Evolutionary conservation across 768 basidiomycete species (phyloP), one percentile per base, ranked within the genome.

Genomic region (Collybia sordida): DNA sequence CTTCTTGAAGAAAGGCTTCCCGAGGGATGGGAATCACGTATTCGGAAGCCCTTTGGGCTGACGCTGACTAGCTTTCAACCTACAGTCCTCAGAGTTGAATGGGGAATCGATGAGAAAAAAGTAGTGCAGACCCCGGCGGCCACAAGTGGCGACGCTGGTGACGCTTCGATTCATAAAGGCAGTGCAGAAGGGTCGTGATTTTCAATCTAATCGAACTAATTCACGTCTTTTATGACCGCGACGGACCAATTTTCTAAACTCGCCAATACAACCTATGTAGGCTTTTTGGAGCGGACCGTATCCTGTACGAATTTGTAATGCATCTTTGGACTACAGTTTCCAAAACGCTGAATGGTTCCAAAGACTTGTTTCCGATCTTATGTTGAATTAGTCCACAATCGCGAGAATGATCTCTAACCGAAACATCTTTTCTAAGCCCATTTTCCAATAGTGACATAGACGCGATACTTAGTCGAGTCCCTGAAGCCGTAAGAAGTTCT

Each of bases 1-100:
- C 64, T 92, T n/a, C 61, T 72, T 7, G 85, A 92, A 39, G 89
- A 92, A 55, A 78, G 87, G 14, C 60, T 92, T 25, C 83, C 85
- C 0, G 74, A 85, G 0, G 81, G 81, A 18, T 91, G 87, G 86
- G 86, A 90, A 60, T 74, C 88, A 0, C 68, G 77, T 12, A 64
- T 81, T 24, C 71, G 76, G n/a, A 66, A 73, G 28, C 78, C 68
- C 0, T 68, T 74, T 47, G 88, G 89, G 0, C 64, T 90, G 27
- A 88, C 88, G 0, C 65, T 90, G 6, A 40, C 67, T 11, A 61
- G 63, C 7, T 80, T 88, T 69, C 86, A 90, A 59, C 39, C 35
- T 2, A 75, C 74, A 0, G 76, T 74, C 14, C 36, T 72, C 8
- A 68, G 66, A 51, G 66, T 81, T 27, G 79, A 76, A 57, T 49